Base-by-base conservation (phyloP, 441 rosid genomes). In the Pelargonium myrrhifolium region DNA sequence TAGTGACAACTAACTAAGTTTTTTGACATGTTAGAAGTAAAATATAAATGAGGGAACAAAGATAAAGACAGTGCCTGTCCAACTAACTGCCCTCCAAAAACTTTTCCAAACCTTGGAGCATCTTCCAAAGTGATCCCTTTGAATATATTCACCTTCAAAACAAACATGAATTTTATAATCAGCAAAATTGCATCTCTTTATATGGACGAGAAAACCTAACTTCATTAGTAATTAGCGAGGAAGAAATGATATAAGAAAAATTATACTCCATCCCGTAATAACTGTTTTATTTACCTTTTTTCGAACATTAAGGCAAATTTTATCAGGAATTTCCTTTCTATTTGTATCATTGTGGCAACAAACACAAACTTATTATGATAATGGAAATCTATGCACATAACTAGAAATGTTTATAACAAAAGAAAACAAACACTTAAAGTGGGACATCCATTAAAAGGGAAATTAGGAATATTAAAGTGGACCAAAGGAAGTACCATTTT, bases 81-180 rank as follows among this genome's bases (percentile, higher is more conserved):
- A 58, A 89, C 71, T 63, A 94, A 84, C 79, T 94, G 99, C 72
- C 99, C 98, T 64, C 99, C 99, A 70, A 91, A 94, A 66, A 94
- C 96, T 77, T 87, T 88, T 42, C 96, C 98, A 77, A 88, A 94
- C 67, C 56, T 86, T 24, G 97, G 96, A 71, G 97, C 97, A 74
- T 88, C 91, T 49, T 96, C 94, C 74, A 86, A 78, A 37, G 99
- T 89, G 71, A 89, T 71, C 65, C 98, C 99, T 68, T 70, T 87
- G 84, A 94, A 94, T 72, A 92, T 68, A 77, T 92, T 89, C 45
- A 86, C 87, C 99, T 94, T 80, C 71, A 80, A 66, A 70, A 71
- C 65, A 76, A 28, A 77, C 26, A 21, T 9, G 43, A 61, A 65
- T 31, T 18, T 68, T 49, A 58, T 0, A 3, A 63, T 42, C 1